Percentiles rank a stretch among this genome's conserved stretches.
phyloP scores from a whole-genome alignment of 2,329 filamentous ascomycete species.

The Nemania diffusa region DNA sequence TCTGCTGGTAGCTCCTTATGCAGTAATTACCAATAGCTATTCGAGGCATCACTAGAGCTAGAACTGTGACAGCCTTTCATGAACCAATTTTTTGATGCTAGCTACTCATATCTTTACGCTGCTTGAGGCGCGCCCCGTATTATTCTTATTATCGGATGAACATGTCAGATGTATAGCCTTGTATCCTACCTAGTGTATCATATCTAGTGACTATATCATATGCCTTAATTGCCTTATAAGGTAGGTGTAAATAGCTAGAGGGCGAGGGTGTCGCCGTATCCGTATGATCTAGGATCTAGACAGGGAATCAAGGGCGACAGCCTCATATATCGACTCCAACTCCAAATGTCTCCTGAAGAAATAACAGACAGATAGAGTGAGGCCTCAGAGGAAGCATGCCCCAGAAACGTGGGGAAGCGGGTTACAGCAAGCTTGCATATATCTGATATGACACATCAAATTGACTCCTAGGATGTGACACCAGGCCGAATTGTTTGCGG shows the following conservation, averaged over 20 bases:
- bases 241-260: background rate
- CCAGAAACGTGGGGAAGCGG: background rate
- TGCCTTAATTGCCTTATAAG: background rate
- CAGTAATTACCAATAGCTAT: too few relatives aligned
- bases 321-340: background rate
- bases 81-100: background rate
- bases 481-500: background rate
- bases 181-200: background rate
- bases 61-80: background rate
- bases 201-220: background rate
- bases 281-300: background rate
- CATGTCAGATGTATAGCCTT: background rate
- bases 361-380: background rate
- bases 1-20: too few relatives aligned
- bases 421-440: background rate
- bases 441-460: conserved; percentile 15
- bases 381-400: background rate
- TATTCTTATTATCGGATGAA: background rate
- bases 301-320: background rate
- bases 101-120: background rate
- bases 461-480: conserved; percentile 5
- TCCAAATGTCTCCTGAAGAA: background rate
- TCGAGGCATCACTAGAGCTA: too few relatives aligned
- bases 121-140: background rate
- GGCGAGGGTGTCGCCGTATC: background rate